Conservation (phyloP, 495 filamentous ascomycete genomes). For the Annulohypoxylon stygium region DNA sequence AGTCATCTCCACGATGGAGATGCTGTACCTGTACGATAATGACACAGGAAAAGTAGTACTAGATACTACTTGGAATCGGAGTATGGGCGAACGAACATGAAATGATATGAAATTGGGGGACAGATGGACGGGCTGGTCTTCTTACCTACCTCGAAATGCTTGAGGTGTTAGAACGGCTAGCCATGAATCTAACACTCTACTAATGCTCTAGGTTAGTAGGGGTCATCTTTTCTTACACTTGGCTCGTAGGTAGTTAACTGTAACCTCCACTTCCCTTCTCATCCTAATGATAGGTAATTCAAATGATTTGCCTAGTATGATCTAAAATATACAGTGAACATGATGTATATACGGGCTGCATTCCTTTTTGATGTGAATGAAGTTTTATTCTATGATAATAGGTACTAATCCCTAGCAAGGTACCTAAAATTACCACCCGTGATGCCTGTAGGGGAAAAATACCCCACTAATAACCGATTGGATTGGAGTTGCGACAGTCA, state of each 20-base stretch:
- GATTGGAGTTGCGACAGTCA: background rate
- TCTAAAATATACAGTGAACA: background rate
- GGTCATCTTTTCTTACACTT: background rate
- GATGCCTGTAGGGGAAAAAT: too few relatives aligned
- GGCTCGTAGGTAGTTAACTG: background rate
- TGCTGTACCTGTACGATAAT: constrained; percentile 12
- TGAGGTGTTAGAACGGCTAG: background rate
- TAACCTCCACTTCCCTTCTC: background rate
- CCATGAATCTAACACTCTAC: background rate
- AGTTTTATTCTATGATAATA: too few relatives aligned
- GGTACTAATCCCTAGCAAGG: too few relatives aligned
- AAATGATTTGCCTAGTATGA: background rate
- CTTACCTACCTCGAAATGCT: background rate
- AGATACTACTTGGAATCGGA: background rate
- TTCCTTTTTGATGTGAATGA: too few relatives aligned
- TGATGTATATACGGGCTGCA: background rate
- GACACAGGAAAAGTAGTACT: background rate
- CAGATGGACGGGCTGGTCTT: background rate
- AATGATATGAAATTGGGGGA: background rate
- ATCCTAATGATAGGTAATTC: background rate
- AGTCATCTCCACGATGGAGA: background rate
- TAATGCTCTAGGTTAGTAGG: background rate
- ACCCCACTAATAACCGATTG: background rate
- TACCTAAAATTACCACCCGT: too few relatives aligned
- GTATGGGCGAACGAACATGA: background rate